Evolutionary conservation across 768 basidiomycete genomes (phyloP), one percentile per base, ranked within the genome.

Genomic region (Mycena capillaripes): DNA sequence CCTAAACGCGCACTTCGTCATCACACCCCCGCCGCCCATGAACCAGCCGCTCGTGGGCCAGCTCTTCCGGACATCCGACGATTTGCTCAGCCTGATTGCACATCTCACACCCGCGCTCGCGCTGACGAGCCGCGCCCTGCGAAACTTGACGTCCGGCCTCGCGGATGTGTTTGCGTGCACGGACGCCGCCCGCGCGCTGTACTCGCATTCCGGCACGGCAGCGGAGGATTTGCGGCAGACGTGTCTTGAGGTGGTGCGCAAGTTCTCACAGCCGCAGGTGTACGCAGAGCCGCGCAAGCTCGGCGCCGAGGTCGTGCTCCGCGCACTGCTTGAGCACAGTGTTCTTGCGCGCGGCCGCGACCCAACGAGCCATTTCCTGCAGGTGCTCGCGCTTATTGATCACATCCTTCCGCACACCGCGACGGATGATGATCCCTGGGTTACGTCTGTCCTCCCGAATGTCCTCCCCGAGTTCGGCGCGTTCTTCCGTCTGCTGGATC

Each of bases 401-500:
- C 82, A 83, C 63, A 78, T 94, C 36, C 81, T 95, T 1, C 92
- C 92, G 72, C 57, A 79, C 16, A 73, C 74, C 23, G 63, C 34
- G 23, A 80, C 82, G 42, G 77, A 80, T 53, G 82, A 82, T 40
- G 82, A 82, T 12, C 78, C 80, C 69, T 93, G 91, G 92, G 79
- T 88, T 2, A 82, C 84, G 7, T 79, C 79, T 12, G 88, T 92
- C 16, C 81, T 95, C 19, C 92, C 93, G 3, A 86, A 83, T 32
- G 79, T 90, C 23, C 82, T 94, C 5, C 78, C 80, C 3, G 89
- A 94, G 50, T 75, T 94, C 11, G 83, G 79, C 68, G 62, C 78
- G 1, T 94, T 95, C 80, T 87, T 91, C 77, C 84, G 82, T 9
- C 80, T 87, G 6, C 82, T 95, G 36, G 89, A 92, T 66, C 83